Evolutionary conservation across 306 rosid species (phyloP).

Genomic region (Glycine latifolia): DNA sequence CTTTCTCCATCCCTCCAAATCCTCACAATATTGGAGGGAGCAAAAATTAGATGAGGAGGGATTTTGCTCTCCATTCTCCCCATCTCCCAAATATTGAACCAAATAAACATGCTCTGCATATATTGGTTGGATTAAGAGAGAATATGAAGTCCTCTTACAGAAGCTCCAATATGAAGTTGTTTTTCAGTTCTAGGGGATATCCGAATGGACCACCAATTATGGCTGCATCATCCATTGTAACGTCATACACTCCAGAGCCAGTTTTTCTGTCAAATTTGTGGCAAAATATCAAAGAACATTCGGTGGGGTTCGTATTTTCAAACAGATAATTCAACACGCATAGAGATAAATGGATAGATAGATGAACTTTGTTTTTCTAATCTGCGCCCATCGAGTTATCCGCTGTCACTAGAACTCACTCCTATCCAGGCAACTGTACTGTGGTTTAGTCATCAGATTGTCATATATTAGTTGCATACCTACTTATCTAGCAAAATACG

Average conservation of each 20-base stretch:
- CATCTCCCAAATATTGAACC: too few relatives aligned
- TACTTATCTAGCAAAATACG: background rate
- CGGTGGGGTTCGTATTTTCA: background rate
- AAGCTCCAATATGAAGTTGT: slow-evolving; percentile 71
- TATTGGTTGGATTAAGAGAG: slow-evolving; percentile 30
- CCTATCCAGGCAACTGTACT: background rate
- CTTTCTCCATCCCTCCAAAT: too few relatives aligned
- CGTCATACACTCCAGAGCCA: slow-evolving; percentile 58
- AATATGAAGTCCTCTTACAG: slow-evolving; percentile 64
- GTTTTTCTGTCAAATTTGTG: slow-evolving; percentile 60
- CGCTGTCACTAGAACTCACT: background rate
- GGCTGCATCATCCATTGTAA: slow-evolving; percentile 91
- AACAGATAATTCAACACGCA: background rate
- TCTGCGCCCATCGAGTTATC: background rate
- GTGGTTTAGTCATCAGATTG: background rate
- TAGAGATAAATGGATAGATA: background rate
- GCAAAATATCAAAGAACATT: slow-evolving; percentile 30
- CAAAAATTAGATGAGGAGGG: too few relatives aligned
- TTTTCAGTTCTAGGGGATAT: slow-evolving; percentile 73
- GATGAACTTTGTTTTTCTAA: background rate
- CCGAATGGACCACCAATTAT: slow-evolving; percentile 85
- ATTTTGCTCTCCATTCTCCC: too few relatives aligned
- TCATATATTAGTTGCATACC: background rate
- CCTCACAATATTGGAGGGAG: too few relatives aligned
- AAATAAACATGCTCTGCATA: background rate